Conservation (phyloP, 768 basidiomycete species). For the Brasilioporus rufonigricans region DNA sequence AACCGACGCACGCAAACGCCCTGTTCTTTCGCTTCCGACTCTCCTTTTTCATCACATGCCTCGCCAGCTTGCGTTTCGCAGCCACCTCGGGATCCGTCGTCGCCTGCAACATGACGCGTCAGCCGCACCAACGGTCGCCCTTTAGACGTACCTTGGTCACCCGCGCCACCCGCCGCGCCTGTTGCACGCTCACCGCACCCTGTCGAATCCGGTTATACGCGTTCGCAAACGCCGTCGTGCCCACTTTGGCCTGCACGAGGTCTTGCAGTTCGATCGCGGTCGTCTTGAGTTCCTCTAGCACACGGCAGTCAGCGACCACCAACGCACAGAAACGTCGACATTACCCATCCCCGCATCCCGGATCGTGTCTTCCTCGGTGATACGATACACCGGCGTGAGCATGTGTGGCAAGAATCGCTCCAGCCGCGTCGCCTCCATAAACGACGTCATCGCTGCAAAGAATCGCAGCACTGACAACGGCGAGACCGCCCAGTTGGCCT, state of each 20-base stretch:
- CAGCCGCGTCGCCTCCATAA: conserved; percentile 57
- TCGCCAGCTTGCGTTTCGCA: conserved; percentile 69
- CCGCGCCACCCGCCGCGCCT: conserved; percentile 66
- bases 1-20: conserved; percentile 53
- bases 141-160: conserved; percentile 44
- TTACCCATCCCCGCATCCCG: conserved; percentile 76
- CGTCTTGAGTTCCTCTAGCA: conserved; percentile 78
- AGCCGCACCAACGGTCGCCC: no score
- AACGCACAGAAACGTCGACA: conserved; percentile 21
- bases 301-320: not conserved
- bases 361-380: conserved; percentile 84
- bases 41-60: conserved; percentile 78
- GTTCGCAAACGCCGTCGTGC: conserved; percentile 77
- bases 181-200: conserved; percentile 58
- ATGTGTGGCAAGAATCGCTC: conserved; percentile 81
- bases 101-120: conserved; percentile 37
- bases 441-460: conserved; percentile 88
- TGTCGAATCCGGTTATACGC: conserved; percentile 83
- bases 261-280: conserved; percentile 83
- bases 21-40: conserved; percentile 76
- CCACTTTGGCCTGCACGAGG: conserved; percentile 83
- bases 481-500: conserved; percentile 84
- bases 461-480: conserved; percentile 80
- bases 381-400: conserved; percentile 80
- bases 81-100: conserved; percentile 73